Evolutionary conservation across 331 rosid species (phyloP), one percentile per base, ranked within the genome.

Genomic region (Malus hybrid): DNA sequence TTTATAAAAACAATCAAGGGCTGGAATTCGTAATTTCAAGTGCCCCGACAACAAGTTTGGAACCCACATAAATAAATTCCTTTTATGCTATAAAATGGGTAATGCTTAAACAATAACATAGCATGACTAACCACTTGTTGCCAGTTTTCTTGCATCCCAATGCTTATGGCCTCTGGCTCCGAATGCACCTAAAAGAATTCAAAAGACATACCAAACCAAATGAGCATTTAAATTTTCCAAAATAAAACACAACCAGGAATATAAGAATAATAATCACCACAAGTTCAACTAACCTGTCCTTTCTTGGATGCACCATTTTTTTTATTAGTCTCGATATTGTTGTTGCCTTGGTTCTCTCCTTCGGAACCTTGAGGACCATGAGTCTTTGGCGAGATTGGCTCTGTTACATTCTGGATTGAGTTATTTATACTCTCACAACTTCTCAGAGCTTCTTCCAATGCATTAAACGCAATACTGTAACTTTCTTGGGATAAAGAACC

Each of bases 381-480:
- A 79, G 55, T 62, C 57, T 71, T 67, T 48, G 75, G 74, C 6
- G 76, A 70, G 50, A 66, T 81, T 64, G 81, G 83, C 76, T 76
- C 86, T 73, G 31, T 63, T 48, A 65, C 70, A 73, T 66, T 78
- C 62, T 78, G 82, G 71, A 77, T 61, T 22, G 82, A 82, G 79
- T 75, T 81, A 46, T 75, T 80, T 33, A 78, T 56, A 71, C 77
- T 57, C 87, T 86, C 89, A 57, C 88, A 86, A 79, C 78, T 85
- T 76, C 86, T 85, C 84, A 86, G 65, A 77, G 87, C 88, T 70
- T 83, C 93, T 78, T 89, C 90, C 55, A 89, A 56, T 52, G 88
- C 86, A 81, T 76, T 78, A n/a, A 83, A 80, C 50, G 88, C 89
- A 75, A 76, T 54, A 77, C 34, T 70, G 76, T 86, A 89, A 77